Evolutionary conservation across 345 rosid genomes (phyloP).

Genomic region (Linum trigynum): DNA sequence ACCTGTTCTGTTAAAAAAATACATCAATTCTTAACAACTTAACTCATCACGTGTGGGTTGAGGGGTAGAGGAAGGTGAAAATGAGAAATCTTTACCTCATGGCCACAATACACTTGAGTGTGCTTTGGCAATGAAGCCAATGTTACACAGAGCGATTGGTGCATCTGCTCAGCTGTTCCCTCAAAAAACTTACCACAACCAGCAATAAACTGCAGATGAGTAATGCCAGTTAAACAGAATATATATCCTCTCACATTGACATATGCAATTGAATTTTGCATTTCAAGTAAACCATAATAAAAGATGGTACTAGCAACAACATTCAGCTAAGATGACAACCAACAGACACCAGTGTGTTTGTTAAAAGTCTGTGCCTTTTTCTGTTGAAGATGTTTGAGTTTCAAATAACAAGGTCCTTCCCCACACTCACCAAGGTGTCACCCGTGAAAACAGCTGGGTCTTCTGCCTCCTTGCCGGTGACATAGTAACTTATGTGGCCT

Average conservation of each 20-base stretch:
- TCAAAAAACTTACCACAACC: conserved; percentile 90
- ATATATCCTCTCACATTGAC: not conserved
- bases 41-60: too few species aligned
- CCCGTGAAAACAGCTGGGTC: conserved; percentile 82
- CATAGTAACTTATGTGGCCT: conserved; percentile 83
- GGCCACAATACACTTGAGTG: conserved; percentile 82
- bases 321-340: not conserved
- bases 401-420: not conserved
- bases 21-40: too few species aligned
- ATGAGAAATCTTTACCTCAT: conserved; percentile 48
- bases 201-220: conserved; percentile 54
- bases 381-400: not conserved
- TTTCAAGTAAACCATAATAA: not conserved
- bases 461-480: conserved; percentile 51
- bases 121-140: conserved; percentile 75
- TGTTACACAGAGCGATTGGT: conserved; percentile 84
- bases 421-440: conserved; percentile 63
- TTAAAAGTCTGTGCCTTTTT: too few species aligned
- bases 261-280: not conserved
- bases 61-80: too few species aligned
- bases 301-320: not conserved
- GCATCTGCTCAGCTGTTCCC: conserved; percentile 95
- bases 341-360: not conserved
- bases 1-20: too few species aligned
- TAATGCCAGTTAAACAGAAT: not conserved